Evolutionary conservation across 768 basidiomycete species (phyloP), one percentile per base, ranked within the genome.

Genomic region (Amanita rubescens): DNA sequence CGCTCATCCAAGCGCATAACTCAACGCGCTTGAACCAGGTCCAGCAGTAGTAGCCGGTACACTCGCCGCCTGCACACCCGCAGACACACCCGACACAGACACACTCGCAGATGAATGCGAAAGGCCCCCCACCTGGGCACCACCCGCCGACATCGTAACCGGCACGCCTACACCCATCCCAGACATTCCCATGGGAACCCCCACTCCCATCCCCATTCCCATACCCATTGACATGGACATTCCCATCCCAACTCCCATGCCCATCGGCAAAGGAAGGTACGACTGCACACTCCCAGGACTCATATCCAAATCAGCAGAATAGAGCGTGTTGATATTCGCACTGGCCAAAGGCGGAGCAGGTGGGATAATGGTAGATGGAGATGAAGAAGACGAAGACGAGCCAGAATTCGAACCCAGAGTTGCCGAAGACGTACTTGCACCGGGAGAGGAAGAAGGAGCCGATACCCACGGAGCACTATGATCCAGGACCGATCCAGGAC

Each of bases 1-100:
- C n/a, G n/a, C n/a, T 59, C 51, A 65, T 2, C 64, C 64, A 24
- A 65, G 49, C 25, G 64, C 64, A 58, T 63, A 65, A 53, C 64
- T 64, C 61, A 65, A 51, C 55, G 64, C 61, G 54, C 63, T 64
- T 46, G 57, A 55, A 25, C 55, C 42, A 42, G 19, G 25, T 24
- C 57, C 57, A 24, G 27, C 42, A 0, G 25, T 30, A 24, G 17
- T 47, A 49, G 53, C 38, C 32, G 45, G 30, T 34, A 35, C 19
- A n/a, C n/a, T n/a, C n/a, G 30, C n/a, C 25, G 22, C 38, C 38
- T n/a, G n/a, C n/a, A 17, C 51, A 25, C 10, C 27, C 9, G 38
- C 35, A 20, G 47, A 3, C 1, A 35, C 22, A n/a, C 25, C n/a
- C 1, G 41, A 17, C 6, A 14, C 6, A 14, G 20, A 17, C 4